Conservation (phyloP, 1,139 yeast genomes). For the Candida sanyaensis region DNA sequence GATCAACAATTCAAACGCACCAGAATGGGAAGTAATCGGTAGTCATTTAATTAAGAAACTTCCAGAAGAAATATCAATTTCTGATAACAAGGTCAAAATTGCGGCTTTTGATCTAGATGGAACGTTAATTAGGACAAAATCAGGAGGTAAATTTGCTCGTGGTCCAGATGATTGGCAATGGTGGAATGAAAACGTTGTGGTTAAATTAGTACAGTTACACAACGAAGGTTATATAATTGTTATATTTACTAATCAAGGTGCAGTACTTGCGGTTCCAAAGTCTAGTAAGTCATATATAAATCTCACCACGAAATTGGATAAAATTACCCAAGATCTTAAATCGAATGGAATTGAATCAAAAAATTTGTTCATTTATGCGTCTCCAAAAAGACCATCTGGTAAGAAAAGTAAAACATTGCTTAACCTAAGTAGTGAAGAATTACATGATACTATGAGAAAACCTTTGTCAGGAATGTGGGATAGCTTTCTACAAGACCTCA, state of each 20-base stretch:
- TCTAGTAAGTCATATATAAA: conserved; percentile 53
- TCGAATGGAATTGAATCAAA: conserved; percentile 9
- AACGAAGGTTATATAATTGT: conserved; percentile 47
- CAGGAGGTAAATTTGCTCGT: conserved; percentile 57
- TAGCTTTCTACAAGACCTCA: conserved; percentile 25
- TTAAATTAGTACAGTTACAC: conserved; percentile 26
- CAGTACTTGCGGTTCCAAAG: conserved; percentile 39
- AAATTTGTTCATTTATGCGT: conserved; percentile 58
- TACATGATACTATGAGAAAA: conserved; percentile 58
- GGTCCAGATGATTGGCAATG: conserved; percentile 71
- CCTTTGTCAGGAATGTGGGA: conserved; percentile 78
- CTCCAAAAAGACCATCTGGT: conserved; percentile 50
- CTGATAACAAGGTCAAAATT: conserved; percentile 28
- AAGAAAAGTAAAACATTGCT: conserved; percentile 12
- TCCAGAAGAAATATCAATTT: conserved; percentile 19
- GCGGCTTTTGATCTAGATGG: conserved; percentile 81
- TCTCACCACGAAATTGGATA: conserved; percentile 46
- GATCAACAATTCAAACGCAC: neutral
- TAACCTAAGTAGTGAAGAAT: conserved; percentile 26
- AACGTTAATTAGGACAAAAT: conserved; percentile 63
- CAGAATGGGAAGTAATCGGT: conserved; percentile 31
- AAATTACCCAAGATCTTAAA: conserved; percentile 8
- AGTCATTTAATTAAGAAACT: conserved; percentile 36
- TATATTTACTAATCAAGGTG: conserved; percentile 89
- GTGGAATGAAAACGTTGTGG: conserved; percentile 33